These are phyloP conservation scores for Chalciporus sphaerocephalus DNA, from an alignment of 768 basidiomycete species.

Conservation along the genomic window DNA sequence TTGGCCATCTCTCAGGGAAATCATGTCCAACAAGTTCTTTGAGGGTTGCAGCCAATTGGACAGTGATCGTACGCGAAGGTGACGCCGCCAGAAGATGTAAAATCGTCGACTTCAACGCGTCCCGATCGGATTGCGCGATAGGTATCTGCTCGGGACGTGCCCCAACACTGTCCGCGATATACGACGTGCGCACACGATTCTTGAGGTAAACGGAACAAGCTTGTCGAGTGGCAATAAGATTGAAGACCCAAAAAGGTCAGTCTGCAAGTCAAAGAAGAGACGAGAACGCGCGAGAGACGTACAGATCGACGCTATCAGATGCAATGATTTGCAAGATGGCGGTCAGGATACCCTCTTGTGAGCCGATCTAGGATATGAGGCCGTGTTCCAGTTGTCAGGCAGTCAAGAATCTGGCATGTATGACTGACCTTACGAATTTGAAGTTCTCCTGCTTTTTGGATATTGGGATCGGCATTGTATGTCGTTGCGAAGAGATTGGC, in stretches of 20 bases:
- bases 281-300: conserved; percentile 42
- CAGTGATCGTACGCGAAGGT: conserved; percentile 60
- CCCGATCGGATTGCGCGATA: conserved; percentile 66
- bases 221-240: conserved; percentile 69
- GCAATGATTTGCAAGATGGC: conserved; percentile 83
- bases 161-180: conserved; percentile 42
- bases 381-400: conserved; percentile 1
- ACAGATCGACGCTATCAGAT: conserved; percentile 73
- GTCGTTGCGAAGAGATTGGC: conserved; percentile 78
- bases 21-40: conserved; percentile 73
- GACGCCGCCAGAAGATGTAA: conserved; percentile 67
- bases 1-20: conserved; percentile 75
- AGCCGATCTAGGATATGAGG: conserved; percentile 52
- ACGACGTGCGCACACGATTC: conserved; percentile 74
- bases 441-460: conserved; percentile 80
- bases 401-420: background rate
- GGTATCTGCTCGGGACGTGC: conserved; percentile 57
- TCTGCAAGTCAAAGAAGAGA: background rate
- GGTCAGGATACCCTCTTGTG: conserved; percentile 79
- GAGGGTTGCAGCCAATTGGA: conserved; percentile 71
- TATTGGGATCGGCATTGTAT: conserved; percentile 79
- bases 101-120: conserved; percentile 63
- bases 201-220: conserved; percentile 87
- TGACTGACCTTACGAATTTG: conserved; percentile 74
- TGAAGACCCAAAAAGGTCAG: background rate